Conservation (phyloP, 2,329 filamentous ascomycete species). For the Zasmidium cellare region DNA sequence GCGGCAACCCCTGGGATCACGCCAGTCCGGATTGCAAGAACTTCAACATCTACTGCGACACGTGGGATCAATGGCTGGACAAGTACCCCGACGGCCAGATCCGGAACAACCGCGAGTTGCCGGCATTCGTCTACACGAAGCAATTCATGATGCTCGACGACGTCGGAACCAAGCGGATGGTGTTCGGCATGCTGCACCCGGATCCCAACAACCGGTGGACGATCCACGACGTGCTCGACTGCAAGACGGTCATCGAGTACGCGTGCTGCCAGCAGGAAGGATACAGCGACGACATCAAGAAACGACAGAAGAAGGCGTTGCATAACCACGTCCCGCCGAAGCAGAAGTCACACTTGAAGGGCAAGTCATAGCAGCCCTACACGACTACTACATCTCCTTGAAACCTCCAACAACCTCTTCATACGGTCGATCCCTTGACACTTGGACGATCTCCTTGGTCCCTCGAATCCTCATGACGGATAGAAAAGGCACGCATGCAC, state of each 20-base stretch:
- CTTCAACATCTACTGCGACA: constrained; percentile 65
- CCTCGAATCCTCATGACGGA: not conserved
- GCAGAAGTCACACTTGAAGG: constrained; percentile 5
- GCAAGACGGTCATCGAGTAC: constrained; percentile 41
- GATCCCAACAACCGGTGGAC: constrained; percentile 69
- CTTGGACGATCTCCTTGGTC: too few species aligned
- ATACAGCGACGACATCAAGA: constrained; percentile 36
- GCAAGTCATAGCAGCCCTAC: not conserved
- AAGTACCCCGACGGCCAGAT: constrained; percentile 55
- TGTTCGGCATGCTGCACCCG: constrained; percentile 82
- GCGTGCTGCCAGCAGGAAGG: constrained; percentile 35
- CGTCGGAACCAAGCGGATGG: constrained; percentile 66
- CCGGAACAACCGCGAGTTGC: constrained; percentile 43
- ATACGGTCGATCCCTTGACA: too few species aligned
- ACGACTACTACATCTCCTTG: too few species aligned
- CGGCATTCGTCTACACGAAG: constrained; percentile 62
- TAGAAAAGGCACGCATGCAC: too few species aligned
- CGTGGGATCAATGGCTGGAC: constrained; percentile 68
- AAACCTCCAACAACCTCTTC: too few species aligned
- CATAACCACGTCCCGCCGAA: constrained; percentile 48
- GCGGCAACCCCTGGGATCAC: constrained; percentile 71
- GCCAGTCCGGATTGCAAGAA: constrained; percentile 57
- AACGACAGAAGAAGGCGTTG: constrained; percentile 39
- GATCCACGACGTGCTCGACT: constrained; percentile 67
- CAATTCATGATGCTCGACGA: constrained; percentile 68